Percentiles rank a stretch among this genome's conserved stretches.
These are phyloP conservation scores for Phaeosphaeriaceae sp. DNA, from an alignment of 2,329 filamentous ascomycete species.

Conservation along the genomic window DNA sequence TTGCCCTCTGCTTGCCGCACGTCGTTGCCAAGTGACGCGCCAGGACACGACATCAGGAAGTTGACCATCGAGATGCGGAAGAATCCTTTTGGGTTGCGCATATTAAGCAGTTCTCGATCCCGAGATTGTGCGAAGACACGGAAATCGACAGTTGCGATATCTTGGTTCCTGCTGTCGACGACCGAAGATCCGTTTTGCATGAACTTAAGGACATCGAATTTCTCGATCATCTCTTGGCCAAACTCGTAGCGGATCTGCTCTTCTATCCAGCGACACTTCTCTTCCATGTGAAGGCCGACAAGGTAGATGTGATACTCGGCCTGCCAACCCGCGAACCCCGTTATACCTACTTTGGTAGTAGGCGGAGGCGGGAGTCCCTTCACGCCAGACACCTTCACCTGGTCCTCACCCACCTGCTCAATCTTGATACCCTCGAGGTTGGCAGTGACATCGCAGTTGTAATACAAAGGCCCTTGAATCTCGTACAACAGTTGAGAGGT, in stretches of 20 bases:
- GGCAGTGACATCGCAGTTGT: constrained; percentile 64
- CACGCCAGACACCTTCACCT: constrained; percentile 57
- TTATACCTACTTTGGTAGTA: constrained; percentile 59
- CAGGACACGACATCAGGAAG: constrained; percentile 53
- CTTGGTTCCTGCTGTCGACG: constrained; percentile 53
- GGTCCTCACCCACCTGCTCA: constrained; percentile 57
- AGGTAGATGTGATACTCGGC: constrained; percentile 56
- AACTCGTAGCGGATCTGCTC: constrained; percentile 45
- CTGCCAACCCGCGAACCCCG: constrained; percentile 56
- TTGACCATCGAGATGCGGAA: constrained; percentile 50
- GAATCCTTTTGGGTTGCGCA: constrained; percentile 41
- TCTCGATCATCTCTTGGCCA: constrained; percentile 41
- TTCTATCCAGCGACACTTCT: constrained; percentile 55
- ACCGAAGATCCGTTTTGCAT: constrained; percentile 49
- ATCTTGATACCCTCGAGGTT: constrained; percentile 59
- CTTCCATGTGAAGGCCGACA: constrained; percentile 54
- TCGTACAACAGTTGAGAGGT: constrained; percentile 53
- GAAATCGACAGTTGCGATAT: constrained; percentile 59
- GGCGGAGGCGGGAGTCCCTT: constrained; percentile 52
- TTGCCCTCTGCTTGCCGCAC: constrained; percentile 34
- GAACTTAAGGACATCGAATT: constrained; percentile 49
- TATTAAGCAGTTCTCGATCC: constrained; percentile 45
- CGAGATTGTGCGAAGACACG: constrained; percentile 57
- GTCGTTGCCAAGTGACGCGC: constrained; percentile 40
- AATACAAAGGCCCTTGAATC: constrained; percentile 53